A percentile compares a stretch with the other conserved stretches of the same genome.
These are phyloP conservation scores for Tetracentron sinense DNA, from an alignment of 164 flowering plant genomes.

Conservation along the genomic window DNA sequence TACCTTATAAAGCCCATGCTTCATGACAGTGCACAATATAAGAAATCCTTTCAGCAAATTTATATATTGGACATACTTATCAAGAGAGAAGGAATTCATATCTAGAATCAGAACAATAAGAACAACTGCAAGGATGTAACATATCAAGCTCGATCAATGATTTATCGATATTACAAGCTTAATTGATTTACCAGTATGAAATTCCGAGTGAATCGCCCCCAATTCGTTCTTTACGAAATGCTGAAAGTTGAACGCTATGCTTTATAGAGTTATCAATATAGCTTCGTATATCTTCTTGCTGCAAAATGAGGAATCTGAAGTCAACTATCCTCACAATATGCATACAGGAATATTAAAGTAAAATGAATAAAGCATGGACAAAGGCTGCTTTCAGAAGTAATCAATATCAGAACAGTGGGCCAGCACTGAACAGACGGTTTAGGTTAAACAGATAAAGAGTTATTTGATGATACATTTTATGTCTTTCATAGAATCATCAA, in stretches of 20 bases:
- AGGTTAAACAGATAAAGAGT: too few relatives aligned
- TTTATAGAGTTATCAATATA: slow-evolving; percentile 80
- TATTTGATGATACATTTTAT: too few relatives aligned
- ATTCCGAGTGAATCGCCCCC: slow-evolving; percentile 96
- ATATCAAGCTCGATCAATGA: not conserved
- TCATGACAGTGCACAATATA: not conserved
- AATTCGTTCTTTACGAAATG: slow-evolving; percentile 87
- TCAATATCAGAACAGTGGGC: too few relatives aligned
- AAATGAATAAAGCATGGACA: not conserved
- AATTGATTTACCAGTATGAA: slow-evolving; percentile 66
- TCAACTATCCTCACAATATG: not conserved
- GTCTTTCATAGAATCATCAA: too few relatives aligned
- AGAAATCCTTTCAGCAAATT: not conserved
- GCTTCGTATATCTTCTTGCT: slow-evolving; percentile 97
- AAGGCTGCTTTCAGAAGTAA: not conserved
- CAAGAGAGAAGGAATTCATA: too few relatives aligned
- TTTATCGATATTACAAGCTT: not conserved
- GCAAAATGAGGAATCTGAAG: slow-evolving; percentile 33
- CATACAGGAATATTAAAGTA: too few relatives aligned
- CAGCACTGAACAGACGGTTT: too few relatives aligned
- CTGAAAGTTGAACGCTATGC: slow-evolving; percentile 72
- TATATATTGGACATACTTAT: too few relatives aligned
- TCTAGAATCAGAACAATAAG: not conserved
- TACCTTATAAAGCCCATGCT: not conserved
- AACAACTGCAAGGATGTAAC: not conserved